Base-by-base conservation (phyloP, 1,139 yeast species). In the Saccharomyces uvarum region DNA sequence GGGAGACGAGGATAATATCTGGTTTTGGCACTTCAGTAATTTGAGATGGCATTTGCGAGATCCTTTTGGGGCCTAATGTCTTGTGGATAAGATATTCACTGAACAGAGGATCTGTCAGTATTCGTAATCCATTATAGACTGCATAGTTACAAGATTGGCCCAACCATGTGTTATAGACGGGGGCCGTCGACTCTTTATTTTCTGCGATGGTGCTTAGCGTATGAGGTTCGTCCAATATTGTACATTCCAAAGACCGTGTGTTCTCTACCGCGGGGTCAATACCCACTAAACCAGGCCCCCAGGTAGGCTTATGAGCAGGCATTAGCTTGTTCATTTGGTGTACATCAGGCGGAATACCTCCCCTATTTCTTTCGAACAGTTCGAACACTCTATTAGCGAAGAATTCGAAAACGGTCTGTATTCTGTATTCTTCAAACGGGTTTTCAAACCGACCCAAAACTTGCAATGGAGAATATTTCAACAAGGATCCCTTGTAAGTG, bases 381-480 rank as follows among this genome's bases (percentile, higher is more conserved):
- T 90, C 97, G 57, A 83, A 70, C 3, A 88, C 59, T 31, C 97
- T 73, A 56, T 90, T 87, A 48, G 80, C 74, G 38, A 88, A 73
- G 70, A 90, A 91, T 72, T 91, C 97, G 67, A 88, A 87, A 5
- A 89, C 78, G 0, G 97, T 89, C 70, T 90, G 97, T 2, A 91
- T 86, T 50, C 97, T 75, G 67, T 91, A 91, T 66, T 91, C 97
- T n/a, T 79, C 80, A 66, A 91, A 91, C 2, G 98, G 98, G 65
- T 91, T 91, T 54, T 88, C 95, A 70, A 81, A 91, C 67, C 90
- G 76, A 6, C 97, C 97, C 9, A 82, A 81, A 0, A 91, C 78
- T 8, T 80, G 78, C 56, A 89, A 58, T 53, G 78, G 73, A 63
- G 77, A 62, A 53, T 74, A 74, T 54, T 73, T 73, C 33, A 63